A percentile compares a stretch with the other conserved stretches of the same genome.
Conservation (phyloP, 2,329 filamentous ascomycete genomes). For the Cladosporium sp. region DNA sequence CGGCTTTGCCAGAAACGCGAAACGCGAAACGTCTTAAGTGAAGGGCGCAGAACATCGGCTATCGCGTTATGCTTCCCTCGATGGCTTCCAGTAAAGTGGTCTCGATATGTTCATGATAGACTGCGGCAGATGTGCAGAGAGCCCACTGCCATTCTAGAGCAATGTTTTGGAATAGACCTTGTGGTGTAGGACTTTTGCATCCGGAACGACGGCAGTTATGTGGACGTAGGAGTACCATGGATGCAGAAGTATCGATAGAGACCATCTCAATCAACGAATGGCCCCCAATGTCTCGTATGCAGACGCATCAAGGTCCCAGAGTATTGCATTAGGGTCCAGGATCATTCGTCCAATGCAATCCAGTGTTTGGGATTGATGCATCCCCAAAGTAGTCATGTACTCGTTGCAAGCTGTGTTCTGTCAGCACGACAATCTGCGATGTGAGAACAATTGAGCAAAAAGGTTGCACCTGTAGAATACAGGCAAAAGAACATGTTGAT, state of each 20-base stretch:
- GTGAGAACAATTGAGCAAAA: not conserved
- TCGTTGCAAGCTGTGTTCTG: not conserved
- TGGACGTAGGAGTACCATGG: not conserved
- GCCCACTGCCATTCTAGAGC: not conserved
- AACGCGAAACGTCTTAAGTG: not conserved
- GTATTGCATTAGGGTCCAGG: not conserved
- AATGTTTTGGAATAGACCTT: not conserved
- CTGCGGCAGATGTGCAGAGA: not conserved
- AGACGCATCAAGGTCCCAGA: not conserved
- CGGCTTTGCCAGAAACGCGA: not conserved
- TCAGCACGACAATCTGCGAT: not conserved
- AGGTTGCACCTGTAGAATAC: not conserved
- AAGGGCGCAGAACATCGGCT: not conserved
- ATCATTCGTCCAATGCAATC: not conserved
- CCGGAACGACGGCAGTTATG: not conserved
- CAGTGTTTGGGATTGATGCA: not conserved
- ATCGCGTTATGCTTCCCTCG: not conserved
- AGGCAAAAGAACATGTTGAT: not conserved
- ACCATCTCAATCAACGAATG: not conserved
- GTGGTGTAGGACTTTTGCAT: not conserved
- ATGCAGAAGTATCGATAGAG: not conserved
- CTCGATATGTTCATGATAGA: not conserved
- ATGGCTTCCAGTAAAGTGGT: not conserved
- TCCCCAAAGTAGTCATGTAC: not conserved
- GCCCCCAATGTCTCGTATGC: not conserved